phyloP scores from a whole-genome alignment of 371 early-diverging fungal genomes.

The Conidiobolus incongruus region DNA sequence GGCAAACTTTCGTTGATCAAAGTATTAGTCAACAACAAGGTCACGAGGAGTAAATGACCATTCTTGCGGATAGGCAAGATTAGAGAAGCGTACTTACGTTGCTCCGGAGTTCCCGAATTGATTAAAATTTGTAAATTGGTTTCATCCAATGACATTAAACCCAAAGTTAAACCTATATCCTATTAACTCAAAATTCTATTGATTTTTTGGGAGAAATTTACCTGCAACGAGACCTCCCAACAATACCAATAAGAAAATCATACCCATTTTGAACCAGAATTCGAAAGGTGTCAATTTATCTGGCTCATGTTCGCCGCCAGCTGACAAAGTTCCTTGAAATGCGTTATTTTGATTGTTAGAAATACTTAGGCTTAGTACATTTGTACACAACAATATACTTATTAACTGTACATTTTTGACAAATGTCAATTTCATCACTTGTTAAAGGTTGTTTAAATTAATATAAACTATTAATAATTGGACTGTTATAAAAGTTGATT shows the following conservation, averaged over 20 bases:
- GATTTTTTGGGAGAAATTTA: constrained; percentile 6
- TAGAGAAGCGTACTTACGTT: constrained; percentile 30
- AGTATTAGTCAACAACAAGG: constrained; percentile 72
- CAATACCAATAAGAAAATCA: constrained; percentile 23
- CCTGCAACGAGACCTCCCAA: constrained; percentile 66
- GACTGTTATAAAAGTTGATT: too few relatives aligned
- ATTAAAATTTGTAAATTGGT: constrained; percentile 40
- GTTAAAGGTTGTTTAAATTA: too few relatives aligned
- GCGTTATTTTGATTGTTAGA: too few relatives aligned
- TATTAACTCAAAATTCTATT: neutral
- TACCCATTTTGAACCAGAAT: too few relatives aligned
- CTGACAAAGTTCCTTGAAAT: too few relatives aligned
- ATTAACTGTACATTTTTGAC: too few relatives aligned
- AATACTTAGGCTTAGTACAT: too few relatives aligned
- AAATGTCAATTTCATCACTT: too few relatives aligned
- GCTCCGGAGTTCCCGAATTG: constrained; percentile 30
- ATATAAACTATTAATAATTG: too few relatives aligned
- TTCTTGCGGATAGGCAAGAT: constrained; percentile 46
- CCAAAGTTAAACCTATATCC: constrained; percentile 45
- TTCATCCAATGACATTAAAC: constrained; percentile 51
- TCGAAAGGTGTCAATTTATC: too few relatives aligned
- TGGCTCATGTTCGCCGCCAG: too few relatives aligned
- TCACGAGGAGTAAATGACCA: constrained; percentile 55
- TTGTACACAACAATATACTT: too few relatives aligned
- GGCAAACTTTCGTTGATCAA: constrained; percentile 88